Percentiles rank a stretch among this genome's conserved stretches.
Evolutionary conservation across 768 basidiomycete species (phyloP).

Genomic region (Panellus pusillus): DNA sequence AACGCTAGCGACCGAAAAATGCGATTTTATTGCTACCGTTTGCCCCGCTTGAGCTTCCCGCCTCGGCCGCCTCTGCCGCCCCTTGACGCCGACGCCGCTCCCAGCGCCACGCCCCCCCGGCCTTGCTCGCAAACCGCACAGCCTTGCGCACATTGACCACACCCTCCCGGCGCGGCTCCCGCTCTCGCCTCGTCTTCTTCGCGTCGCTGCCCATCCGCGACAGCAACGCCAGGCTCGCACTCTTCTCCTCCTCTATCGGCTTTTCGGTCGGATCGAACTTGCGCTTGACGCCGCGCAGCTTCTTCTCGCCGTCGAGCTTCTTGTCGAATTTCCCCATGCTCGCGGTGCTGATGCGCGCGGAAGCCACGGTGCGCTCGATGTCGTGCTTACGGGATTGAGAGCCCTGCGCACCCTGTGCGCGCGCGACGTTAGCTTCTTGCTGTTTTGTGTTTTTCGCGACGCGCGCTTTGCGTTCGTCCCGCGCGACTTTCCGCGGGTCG

Average conservation of each 20-base stretch:
- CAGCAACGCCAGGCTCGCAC: constrained; percentile 71
- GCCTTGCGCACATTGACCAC: constrained; percentile 90
- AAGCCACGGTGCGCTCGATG: constrained; percentile 74
- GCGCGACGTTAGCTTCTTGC: constrained; percentile 67
- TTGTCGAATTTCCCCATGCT: constrained; percentile 96
- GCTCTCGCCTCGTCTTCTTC: constrained; percentile 58
- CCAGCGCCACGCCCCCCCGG: constrained; percentile 60
- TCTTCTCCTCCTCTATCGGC: constrained; percentile 65
- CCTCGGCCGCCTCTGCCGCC: constrained; percentile 27
- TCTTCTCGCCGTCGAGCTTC: constrained; percentile 89
- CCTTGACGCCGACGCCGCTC: constrained; percentile 30
- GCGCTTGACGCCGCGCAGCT: constrained; percentile 83
- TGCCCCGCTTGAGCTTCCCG: constrained; percentile 31
- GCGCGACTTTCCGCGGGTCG: constrained; percentile 76
- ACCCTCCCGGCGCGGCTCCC: constrained; percentile 38
- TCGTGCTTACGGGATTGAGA: constrained; percentile 59
- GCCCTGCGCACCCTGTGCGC: constrained; percentile 43
- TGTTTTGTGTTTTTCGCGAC: constrained; percentile 86
- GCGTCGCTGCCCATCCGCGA: constrained; percentile 71
- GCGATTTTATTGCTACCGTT: constrained; percentile 21
- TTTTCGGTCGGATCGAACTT: constrained; percentile 91
- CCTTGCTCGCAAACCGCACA: constrained; percentile 72
- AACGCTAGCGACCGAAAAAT: neutral
- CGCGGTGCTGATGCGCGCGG: constrained; percentile 82
- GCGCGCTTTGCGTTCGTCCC: constrained; percentile 77